Base-by-base conservation (phyloP, 169 alveolate genomes). In the Plasmodium berghei region DNA sequence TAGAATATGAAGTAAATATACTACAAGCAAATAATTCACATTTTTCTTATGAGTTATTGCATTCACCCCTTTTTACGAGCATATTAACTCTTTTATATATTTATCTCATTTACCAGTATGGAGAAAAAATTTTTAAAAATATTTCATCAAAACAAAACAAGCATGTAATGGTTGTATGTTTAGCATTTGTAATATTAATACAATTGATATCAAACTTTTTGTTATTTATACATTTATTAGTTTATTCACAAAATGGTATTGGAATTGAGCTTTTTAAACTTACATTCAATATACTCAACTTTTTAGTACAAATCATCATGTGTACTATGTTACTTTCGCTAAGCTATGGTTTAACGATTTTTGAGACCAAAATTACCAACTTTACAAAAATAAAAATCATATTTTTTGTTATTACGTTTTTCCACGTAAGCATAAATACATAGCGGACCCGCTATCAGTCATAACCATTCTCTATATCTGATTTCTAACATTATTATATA, bases 311-410 rank as follows among this genome's bases (percentile, higher is more conserved):
- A 58, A 77, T 77, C 49, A 63, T 77, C 22, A 77, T 77, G 89
- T 77, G 89, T 26, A 77, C 89, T 4, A 77, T 77, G 89, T 77
- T 77, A 55, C 89, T 77, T 77, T 77, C 89, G 3, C 49, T 77
- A 24, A 77, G 89, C 54, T 77, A 77, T 18, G 89, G 89, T 20
- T 52, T 77, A 24, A 77, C 89, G 1, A 77, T 77, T 42, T 63
- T 77, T 59, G 89, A 77, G 62, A 69, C 89, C 28, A 26, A 55
- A 14, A 46, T 77, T 55, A 59, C 42, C 16, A 77, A 48, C 52
- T 63, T 77, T 34, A n/a, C 69, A 34, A 48, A 69, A 56, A 77
- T 77, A 14, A 77, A 64, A 42, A 46, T 64, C n/a, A 77, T 77
- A 9, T 77, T 77, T 64, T 16, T 42, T 42, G 26, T 77, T 69